A percentile compares a stretch with the other conserved stretches of the same genome.
Evolutionary conservation across 306 rosid species (phyloP).

Genomic region (cucumber (Cucumis sativus)): DNA sequence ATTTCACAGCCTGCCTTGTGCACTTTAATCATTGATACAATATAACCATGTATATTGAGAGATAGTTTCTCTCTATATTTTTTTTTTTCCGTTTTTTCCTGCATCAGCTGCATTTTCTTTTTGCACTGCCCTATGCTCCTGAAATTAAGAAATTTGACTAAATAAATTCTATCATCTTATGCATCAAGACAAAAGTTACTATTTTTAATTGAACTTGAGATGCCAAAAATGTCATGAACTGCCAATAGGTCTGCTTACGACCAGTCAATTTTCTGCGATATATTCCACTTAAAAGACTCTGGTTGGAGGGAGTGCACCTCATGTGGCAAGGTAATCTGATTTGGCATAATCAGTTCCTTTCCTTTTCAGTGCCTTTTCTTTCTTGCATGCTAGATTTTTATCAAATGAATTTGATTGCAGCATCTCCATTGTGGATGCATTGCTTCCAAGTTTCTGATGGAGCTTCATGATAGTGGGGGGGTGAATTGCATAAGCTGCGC

Average conservation of each 20-base stretch:
- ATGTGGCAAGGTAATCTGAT: conserved; percentile 64
- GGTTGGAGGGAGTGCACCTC: conserved; percentile 87
- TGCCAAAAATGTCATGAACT: not conserved
- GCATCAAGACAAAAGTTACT: not conserved
- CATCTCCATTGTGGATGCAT: conserved; percentile 91
- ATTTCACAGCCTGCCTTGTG: not conserved
- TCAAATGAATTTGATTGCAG: conserved; percentile 24
- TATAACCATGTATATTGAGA: not conserved
- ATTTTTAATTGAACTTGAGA: not conserved
- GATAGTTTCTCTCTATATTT: not conserved
- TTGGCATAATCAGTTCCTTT: not conserved
- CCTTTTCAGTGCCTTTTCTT: not conserved
- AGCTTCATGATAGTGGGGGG: conserved; percentile 76
- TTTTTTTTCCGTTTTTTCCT: too few relatives aligned
- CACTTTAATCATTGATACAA: not conserved
- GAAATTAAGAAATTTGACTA: not conserved
- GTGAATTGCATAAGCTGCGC: conserved; percentile 61
- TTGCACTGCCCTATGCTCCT: not conserved
- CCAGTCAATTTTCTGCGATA: conserved; percentile 57
- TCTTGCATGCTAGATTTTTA: not conserved
- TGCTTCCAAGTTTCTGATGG: conserved; percentile 60
- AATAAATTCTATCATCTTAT: not conserved
- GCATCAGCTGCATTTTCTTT: not conserved
- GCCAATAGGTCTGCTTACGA: conserved; percentile 69
- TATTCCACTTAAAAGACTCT: conserved; percentile 69